Evolutionary conservation across 2,329 filamentous ascomycete species (phyloP).

Genomic region (Alternaria triticina): DNA sequence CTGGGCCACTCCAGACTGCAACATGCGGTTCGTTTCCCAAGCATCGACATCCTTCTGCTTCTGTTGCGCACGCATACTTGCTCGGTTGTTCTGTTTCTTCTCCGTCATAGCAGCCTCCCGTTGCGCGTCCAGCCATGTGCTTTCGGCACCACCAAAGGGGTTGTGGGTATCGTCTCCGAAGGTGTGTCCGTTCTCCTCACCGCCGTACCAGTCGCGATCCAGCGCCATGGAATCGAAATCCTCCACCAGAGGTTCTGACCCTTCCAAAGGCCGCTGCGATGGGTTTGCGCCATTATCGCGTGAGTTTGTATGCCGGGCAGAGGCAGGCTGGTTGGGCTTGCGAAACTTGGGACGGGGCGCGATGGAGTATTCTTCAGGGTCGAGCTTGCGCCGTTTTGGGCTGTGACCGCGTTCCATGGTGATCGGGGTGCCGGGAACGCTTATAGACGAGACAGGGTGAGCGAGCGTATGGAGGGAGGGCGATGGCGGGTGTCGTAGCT

Average conservation of each 20-base stretch:
- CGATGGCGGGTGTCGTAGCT: not conserved
- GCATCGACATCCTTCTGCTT: conserved; percentile 95
- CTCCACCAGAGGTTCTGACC: conserved; percentile 65
- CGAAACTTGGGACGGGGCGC: conserved; percentile 56
- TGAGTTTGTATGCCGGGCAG: conserved; percentile 45
- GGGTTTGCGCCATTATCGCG: conserved; percentile 47
- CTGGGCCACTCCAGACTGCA: conserved; percentile 94
- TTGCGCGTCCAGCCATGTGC: conserved; percentile 76
- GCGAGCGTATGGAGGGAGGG: not conserved
- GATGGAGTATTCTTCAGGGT: conserved; percentile 65
- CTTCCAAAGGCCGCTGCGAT: conserved; percentile 66
- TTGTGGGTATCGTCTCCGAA: conserved; percentile 94
- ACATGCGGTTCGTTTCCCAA: conserved; percentile 98
- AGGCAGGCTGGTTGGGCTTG: conserved; percentile 44
- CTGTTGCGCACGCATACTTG: conserved; percentile 78
- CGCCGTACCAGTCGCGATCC: conserved; percentile 92
- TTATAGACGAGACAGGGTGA: not conserved
- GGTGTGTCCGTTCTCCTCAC: conserved; percentile 82
- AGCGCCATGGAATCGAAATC: conserved; percentile 76
- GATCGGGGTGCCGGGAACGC: not conserved
- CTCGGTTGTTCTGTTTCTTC: conserved; percentile 75
- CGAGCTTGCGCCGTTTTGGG: conserved; percentile 71
- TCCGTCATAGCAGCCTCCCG: conserved; percentile 75
- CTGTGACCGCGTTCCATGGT: conserved; percentile 54
- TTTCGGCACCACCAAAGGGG: conserved; percentile 79